phyloP scores from a whole-genome alignment of 2,329 filamentous ascomycete species.

The Eutypella sp. region DNA sequence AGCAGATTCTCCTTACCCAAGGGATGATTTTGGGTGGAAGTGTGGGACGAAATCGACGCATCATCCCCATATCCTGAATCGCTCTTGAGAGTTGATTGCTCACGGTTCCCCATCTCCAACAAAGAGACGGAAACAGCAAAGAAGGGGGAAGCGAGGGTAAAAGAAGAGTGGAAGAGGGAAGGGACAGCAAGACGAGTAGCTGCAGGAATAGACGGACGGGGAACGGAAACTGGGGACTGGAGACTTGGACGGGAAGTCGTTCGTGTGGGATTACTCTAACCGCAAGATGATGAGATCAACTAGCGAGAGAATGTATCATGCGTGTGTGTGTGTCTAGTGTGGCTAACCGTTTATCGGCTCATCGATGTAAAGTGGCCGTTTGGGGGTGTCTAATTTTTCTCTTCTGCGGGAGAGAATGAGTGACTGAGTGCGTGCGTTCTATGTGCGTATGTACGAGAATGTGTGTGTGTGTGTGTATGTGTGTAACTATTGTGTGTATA shows the following conservation, averaged over 20 bases:
- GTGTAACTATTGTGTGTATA: no score
- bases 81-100: constrained; percentile 29
- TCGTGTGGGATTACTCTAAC: neutral
- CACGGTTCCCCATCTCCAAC: constrained; percentile 31
- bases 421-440: no score
- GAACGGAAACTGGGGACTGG: no score
- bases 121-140: constrained; percentile 21
- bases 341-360: no score
- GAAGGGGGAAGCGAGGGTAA: constrained; percentile 9
- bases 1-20: constrained; percentile 24
- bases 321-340: neutral
- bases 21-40: constrained; percentile 25
- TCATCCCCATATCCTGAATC: constrained; percentile 32
- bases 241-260: no score
- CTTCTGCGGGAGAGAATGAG: no score
- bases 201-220: neutral
- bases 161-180: constrained; percentile 12
- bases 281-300: neutral
- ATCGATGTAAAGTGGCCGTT: no score
- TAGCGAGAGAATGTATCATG: neutral
- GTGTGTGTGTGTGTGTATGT: no score
- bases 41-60: constrained; percentile 23
- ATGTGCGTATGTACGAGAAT: no score
- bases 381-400: no score
- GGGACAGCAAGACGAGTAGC: constrained; percentile 9